Percentiles rank a stretch among this genome's conserved stretches.
phyloP scores from a whole-genome alignment of 768 basidiomycete species.

The Daedaleopsis sinensis region DNA sequence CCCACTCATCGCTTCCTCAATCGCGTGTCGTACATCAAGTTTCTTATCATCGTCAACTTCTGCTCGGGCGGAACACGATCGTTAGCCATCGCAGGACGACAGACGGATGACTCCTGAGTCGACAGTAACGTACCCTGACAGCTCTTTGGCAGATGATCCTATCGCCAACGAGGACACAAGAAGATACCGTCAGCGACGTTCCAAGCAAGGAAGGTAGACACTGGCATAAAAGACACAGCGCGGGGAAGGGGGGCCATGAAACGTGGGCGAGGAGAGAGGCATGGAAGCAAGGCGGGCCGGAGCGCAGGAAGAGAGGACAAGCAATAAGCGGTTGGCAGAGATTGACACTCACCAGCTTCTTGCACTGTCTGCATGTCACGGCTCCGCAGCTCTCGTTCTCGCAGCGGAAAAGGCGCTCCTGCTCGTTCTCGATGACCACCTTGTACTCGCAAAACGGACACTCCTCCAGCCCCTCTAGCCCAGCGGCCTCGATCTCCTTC shows the following conservation, averaged over 20 bases:
- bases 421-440: slow-evolving; percentile 54
- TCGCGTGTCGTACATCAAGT: slow-evolving; percentile 71
- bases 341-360: slow-evolving; percentile 56
- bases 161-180: background rate
- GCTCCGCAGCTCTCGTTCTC: slow-evolving; percentile 68
- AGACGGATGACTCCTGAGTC: background rate
- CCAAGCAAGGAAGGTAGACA: background rate
- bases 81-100: background rate
- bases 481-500: slow-evolving; percentile 80
- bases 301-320: background rate
- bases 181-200: slow-evolving; percentile 1
- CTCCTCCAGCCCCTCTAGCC: slow-evolving; percentile 79
- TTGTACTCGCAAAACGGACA: slow-evolving; percentile 93
- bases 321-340: background rate
- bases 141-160: slow-evolving; percentile 83
- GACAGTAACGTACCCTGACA: slow-evolving; percentile 60
- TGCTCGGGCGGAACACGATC: slow-evolving; percentile 29
- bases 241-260: background rate
- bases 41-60: slow-evolving; percentile 78
- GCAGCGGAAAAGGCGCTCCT: slow-evolving; percentile 47
- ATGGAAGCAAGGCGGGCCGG: background rate
- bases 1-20: slow-evolving; percentile 95
- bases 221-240: background rate
- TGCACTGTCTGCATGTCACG: slow-evolving; percentile 80
- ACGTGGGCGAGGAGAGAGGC: background rate